Evolutionary conservation across 306 rosid genomes (phyloP), one percentile per base, ranked within the genome.

Genomic region (Begonia masoniana): DNA sequence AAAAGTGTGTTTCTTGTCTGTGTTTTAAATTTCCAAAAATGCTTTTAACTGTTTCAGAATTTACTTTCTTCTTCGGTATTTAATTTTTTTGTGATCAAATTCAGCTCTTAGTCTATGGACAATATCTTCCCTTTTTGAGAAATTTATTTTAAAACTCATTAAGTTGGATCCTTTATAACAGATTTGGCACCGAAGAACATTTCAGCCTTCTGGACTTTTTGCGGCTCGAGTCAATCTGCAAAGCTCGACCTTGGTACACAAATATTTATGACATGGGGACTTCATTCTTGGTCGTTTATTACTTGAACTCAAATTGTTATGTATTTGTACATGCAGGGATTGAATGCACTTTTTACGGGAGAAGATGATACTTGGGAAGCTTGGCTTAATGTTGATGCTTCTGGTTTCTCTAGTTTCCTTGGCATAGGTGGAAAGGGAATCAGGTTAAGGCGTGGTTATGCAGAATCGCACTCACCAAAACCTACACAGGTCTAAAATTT

Each of bases 331-430:
- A 63, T 74, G 76, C 65, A 91, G 99, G 96, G 96, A 56, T 64
- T 92, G 64, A 84, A 92, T 79, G 95, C 93, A 50, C 93, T 86
- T 74, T 92, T 92, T 78, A 79, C 79, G 0, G 99, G 96, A 65
- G 99, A 92, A 71, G 99, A 92, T 66, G 74, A 81, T 57, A 77
- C 84, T 13, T 92, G 99, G 99, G 99, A 92, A 75, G 96, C 95
- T 68, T 83, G 99, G 96, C 81, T 92, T 69, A 82, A 75, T 70
- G 68, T 73, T 60, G 95, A 86, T 66, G 71, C 95, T 66, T 86
- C 96, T 70, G 93, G 96, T 54, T 75, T 86, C 79, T 72, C 96
- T 60, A 77, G 72, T 63, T 65, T 83, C 57, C 71, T 84, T 65
- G 41, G 77, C 60, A 63, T 91, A 45, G 63, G 76, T 49, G 73